phyloP scores from a whole-genome alignment of 768 basidiomycete species.

The Agaricus subrufescens region DNA sequence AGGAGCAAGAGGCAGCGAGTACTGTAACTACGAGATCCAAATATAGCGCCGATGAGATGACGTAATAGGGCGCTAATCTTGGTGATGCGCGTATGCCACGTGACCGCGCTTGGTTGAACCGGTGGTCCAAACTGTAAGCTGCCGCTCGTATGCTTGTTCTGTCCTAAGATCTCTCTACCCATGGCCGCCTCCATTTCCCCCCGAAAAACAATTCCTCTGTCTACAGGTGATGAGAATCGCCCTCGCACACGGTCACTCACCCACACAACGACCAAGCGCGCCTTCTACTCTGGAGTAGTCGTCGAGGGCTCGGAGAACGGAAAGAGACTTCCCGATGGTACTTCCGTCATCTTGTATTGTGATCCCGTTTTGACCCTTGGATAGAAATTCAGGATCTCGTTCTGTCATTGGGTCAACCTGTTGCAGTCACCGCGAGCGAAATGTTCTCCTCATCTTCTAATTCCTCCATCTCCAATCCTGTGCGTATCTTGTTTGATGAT shows the following conservation, averaged over 20 bases:
- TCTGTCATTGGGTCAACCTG: conserved; percentile 66
- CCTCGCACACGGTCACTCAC: conserved; percentile 34
- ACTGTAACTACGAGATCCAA: background rate
- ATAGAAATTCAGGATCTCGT: conserved; percentile 78
- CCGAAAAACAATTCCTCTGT: conserved; percentile 67
- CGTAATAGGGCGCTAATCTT: background rate
- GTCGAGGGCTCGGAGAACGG: conserved; percentile 80
- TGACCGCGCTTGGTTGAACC: conserved; percentile 13
- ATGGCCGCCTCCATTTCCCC: conserved; percentile 72
- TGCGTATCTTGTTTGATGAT: conserved; percentile 26
- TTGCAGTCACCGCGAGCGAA: conserved; percentile 44
- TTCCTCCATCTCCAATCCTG: conserved; percentile 27
- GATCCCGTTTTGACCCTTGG: conserved; percentile 1
- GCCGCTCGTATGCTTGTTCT: conserved; percentile 3
- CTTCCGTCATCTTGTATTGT: conserved; percentile 15
- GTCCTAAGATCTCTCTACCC: background rate
- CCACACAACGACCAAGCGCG: conserved; percentile 61
- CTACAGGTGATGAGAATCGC: conserved; percentile 59
- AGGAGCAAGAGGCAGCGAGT: conserved; percentile 15
- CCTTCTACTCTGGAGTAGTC: conserved; percentile 87
- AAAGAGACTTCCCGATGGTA: conserved; percentile 63
- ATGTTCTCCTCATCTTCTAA: conserved; percentile 40
- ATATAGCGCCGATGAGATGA: background rate
- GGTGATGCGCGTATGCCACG: conserved; percentile 3
- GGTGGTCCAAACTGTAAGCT: too few species aligned